Percentiles rank a stretch among this genome's conserved stretches.
Conservation (phyloP, 768 basidiomycete genomes). For the Suillus americanus region DNA sequence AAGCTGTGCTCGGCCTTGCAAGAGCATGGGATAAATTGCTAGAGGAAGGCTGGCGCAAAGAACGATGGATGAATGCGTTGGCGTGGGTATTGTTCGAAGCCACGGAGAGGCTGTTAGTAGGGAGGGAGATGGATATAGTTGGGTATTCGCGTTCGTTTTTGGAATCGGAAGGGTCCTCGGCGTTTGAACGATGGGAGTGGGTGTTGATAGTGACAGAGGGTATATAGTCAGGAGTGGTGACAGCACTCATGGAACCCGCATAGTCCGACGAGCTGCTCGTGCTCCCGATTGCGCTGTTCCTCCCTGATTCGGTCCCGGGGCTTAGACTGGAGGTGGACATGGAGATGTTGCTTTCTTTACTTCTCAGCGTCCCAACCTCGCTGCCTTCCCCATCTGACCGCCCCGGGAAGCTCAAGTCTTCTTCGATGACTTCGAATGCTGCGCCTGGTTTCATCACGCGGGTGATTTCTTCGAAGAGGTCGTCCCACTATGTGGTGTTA, state of each 20-base stretch:
- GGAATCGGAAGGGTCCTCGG: conserved; percentile 19
- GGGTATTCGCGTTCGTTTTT: conserved; percentile 14
- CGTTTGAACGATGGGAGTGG: not conserved
- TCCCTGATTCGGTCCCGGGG: not conserved
- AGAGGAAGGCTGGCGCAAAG: not conserved
- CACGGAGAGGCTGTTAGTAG: not conserved
- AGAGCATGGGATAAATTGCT: not conserved
- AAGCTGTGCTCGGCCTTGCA: not conserved
- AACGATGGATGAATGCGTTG: not conserved
- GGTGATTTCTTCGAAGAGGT: conserved; percentile 63
- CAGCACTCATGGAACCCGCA: not conserved
- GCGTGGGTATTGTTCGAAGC: not conserved
- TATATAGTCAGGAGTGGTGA: not conserved
- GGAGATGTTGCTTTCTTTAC: not conserved
- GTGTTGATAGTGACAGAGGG: not conserved
- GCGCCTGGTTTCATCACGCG: conserved; percentile 75
- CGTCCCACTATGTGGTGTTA: conserved; percentile 54
- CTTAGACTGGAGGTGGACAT: not conserved
- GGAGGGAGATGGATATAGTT: not conserved
- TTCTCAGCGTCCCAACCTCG: conserved; percentile 1
- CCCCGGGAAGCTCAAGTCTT: conserved; percentile 74
- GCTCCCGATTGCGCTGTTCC: not conserved
- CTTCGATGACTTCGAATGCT: conserved; percentile 76
- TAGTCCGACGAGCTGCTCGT: not conserved
- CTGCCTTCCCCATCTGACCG: conserved; percentile 19